Base-by-base conservation (phyloP, 768 basidiomycete species). In the Russula ochroleuca region DNA sequence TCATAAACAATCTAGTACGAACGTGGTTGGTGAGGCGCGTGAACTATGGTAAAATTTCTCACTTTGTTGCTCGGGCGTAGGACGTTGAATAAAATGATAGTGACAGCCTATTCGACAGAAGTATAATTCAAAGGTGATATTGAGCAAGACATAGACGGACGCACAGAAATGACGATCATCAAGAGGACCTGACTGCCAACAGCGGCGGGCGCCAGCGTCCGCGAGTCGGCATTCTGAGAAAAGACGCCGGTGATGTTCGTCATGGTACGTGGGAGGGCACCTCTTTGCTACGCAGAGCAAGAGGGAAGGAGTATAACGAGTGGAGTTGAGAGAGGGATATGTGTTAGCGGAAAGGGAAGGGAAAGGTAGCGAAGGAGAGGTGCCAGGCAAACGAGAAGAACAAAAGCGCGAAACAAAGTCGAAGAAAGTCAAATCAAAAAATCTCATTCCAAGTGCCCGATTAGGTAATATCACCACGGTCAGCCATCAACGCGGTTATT, bases 21-120 rank as follows among this genome's bases (percentile, higher is more conserved):
- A 41, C 45, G 28, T 55, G 19, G 33, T 47, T 52, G 11, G 37
- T 21, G 19, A 41, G 1, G 23, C 4, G 33, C 40, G 21, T 19
- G 55, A 1, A 37, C 37, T 35, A 53, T 4, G 17, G 47, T 33
- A 50, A 6, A 40, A 50, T 11, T 15, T 70, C 73, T 43, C 70
- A 86, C 90, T 81, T 91, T 93, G 80, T 97, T 95, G 69, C 86
- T 85, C 14, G 96, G 96, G 41, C 96, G 86, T 53, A 98, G 78
- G 68, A 88, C 52, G 65, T 94, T 95, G 78, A 98, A 98, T 43
- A 81, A 76, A 50, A 92, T 66, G 53, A 92, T 76, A 19, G 90
- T 90, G 64, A 78, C 80, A 48, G 83, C 71, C 89, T 90, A 66
- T 25, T 15, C 8, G 2, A 35, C 3, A 17, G 17, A 43, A 49